phyloP scores from a whole-genome alignment of 768 basidiomycete genomes.

The Baorangia bicolor region DNA sequence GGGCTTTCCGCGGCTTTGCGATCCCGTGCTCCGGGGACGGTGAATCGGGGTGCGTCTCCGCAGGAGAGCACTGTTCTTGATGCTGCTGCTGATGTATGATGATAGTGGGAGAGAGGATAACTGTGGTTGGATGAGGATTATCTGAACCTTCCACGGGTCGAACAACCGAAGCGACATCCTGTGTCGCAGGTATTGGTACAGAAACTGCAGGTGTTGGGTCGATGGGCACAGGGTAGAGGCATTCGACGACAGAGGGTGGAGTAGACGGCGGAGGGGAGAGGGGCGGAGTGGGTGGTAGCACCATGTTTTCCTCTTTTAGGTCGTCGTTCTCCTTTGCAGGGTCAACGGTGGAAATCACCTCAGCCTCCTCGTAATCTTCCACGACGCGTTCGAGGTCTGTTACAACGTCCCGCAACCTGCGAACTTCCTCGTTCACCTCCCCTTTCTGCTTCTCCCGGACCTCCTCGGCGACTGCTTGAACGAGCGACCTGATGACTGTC shows the following conservation, averaged over 20 bases:
- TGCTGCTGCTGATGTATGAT: slow-evolving; percentile 25
- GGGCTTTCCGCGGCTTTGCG: slow-evolving; percentile 18
- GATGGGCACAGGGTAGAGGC: slow-evolving; percentile 5
- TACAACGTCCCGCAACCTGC: slow-evolving; percentile 49
- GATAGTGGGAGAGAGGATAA: slow-evolving; percentile 27
- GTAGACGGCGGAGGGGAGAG: slow-evolving; percentile 20
- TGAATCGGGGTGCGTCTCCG: slow-evolving; percentile 12
- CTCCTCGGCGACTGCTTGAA: slow-evolving; percentile 64
- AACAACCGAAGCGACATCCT: neutral
- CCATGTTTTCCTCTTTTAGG: slow-evolving; percentile 8
- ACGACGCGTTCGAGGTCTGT: slow-evolving; percentile 48
- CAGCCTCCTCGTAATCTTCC: slow-evolving; percentile 38
- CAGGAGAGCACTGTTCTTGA: slow-evolving; percentile 15
- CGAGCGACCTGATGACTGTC: slow-evolving; percentile 56
- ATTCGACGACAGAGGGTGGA: slow-evolving; percentile 19
- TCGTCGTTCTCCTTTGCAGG: slow-evolving; percentile 17
- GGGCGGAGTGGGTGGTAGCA: slow-evolving; percentile 22
- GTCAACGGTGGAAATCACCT: slow-evolving; percentile 24
- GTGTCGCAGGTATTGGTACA: neutral
- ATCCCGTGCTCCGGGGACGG: slow-evolving; percentile 1
- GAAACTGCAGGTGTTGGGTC: neutral
- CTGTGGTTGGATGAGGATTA: slow-evolving; percentile 9
- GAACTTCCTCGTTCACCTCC: slow-evolving; percentile 45
- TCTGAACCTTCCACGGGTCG: slow-evolving; percentile 1
- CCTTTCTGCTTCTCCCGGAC: slow-evolving; percentile 49